Conservation (phyloP, 257 asterid species). For the Voacanga thouarsii region DNA sequence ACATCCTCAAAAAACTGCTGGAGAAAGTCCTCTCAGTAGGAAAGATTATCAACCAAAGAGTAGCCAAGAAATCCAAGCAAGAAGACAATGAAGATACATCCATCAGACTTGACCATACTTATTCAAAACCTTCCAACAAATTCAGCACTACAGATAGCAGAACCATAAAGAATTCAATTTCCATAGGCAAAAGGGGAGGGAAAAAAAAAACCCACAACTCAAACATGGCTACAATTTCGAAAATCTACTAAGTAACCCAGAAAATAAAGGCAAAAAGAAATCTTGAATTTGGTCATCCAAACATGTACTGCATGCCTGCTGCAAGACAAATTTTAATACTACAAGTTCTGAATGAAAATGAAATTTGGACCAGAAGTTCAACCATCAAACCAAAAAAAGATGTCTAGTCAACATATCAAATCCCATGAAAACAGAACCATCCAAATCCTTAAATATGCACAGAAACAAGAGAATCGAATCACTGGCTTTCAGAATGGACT, state of each 20-base stretch:
- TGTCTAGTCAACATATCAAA: background rate
- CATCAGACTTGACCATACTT: background rate
- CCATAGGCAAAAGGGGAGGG: background rate
- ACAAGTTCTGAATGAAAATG: too few relatives aligned
- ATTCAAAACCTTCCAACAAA: background rate
- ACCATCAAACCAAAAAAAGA: background rate
- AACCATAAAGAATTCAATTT: background rate
- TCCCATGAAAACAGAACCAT: background rate
- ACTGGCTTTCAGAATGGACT: background rate
- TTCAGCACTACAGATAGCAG: background rate
- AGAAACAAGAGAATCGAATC: background rate
- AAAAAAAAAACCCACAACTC: background rate
- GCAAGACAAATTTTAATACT: background rate
- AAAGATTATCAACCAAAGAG: constrained; percentile 25
- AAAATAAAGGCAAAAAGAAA: background rate
- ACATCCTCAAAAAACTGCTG: constrained; percentile 47
- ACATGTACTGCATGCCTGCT: background rate
- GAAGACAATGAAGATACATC: background rate
- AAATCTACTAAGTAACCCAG: background rate
- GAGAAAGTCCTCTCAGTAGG: constrained; percentile 17
- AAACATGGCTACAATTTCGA: background rate
- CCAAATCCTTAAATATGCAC: background rate
- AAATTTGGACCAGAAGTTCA: background rate
- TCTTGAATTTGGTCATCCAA: background rate
- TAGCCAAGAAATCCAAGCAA: constrained; percentile 35